phyloP scores from a whole-genome alignment of 2,329 filamentous ascomycete genomes.

The Cytospora leucostoma region DNA sequence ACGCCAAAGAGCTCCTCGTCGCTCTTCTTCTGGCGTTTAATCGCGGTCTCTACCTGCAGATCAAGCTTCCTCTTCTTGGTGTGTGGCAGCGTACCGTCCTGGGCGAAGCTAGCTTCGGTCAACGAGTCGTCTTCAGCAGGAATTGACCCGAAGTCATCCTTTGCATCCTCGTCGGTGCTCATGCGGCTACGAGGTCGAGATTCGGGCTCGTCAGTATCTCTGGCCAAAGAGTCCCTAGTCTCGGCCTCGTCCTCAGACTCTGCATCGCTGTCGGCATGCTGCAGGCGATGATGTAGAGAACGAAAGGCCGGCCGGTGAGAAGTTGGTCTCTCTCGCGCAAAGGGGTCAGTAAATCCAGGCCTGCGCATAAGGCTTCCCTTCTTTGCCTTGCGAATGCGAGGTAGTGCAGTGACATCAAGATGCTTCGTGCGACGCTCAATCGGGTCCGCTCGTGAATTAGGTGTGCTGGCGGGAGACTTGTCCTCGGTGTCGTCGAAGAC shows the following conservation, averaged over 20 bases:
- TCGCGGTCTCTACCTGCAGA: conserved; percentile 65
- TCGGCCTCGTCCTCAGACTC: conserved; percentile 84
- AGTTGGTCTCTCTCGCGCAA: conserved; percentile 63
- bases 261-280: conserved; percentile 70
- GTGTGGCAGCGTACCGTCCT: conserved; percentile 51
- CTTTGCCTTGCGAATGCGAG: conserved; percentile 73
- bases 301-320: conserved; percentile 64
- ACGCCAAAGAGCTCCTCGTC: conserved; percentile 78
- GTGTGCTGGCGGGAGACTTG: conserved; percentile 64
- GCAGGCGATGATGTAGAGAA: conserved; percentile 78
- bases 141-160: conserved; percentile 51
- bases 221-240: conserved; percentile 59
- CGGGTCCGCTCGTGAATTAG: conserved; percentile 62
- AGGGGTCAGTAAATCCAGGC: conserved; percentile 66
- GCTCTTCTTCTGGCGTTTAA: conserved; percentile 77
- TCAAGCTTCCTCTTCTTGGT: conserved; percentile 75
- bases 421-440: conserved; percentile 62
- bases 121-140: conserved; percentile 64
- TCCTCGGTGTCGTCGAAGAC: conserved; percentile 63
- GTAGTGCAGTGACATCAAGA: conserved; percentile 64
- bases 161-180: conserved; percentile 61
- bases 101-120: conserved; percentile 71
- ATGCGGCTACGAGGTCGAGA: conserved; percentile 78
- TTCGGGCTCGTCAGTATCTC: conserved; percentile 83
- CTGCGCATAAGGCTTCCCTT: conserved; percentile 59